These are phyloP conservation scores for Ligustrum vulgare DNA, from an alignment of 257 asterid species.

Conservation along the genomic window DNA sequence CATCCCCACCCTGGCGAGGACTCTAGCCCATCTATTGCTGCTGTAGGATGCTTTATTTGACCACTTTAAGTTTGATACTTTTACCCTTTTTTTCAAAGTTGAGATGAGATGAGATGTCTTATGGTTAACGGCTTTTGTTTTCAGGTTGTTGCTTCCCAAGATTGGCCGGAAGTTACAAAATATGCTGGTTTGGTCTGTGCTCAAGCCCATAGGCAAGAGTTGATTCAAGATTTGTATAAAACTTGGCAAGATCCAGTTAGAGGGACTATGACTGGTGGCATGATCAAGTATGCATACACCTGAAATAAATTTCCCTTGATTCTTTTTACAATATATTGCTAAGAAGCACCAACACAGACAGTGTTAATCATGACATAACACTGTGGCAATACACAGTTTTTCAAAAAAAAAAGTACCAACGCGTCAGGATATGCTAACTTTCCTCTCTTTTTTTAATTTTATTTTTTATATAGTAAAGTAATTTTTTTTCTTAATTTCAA, in stretches of 20 bases:
- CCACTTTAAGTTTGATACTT: background rate
- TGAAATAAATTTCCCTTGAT: background rate
- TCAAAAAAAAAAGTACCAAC: too few species aligned
- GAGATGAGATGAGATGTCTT: background rate
- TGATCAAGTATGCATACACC: slow-evolving; percentile 64
- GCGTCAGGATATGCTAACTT: too few species aligned
- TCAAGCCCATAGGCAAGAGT: slow-evolving; percentile 96
- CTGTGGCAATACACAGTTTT: too few species aligned
- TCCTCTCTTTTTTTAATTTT: too few species aligned
- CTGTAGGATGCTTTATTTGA: slow-evolving; percentile 45
- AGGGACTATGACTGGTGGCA: slow-evolving; percentile 89
- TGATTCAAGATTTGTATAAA: slow-evolving; percentile 81
- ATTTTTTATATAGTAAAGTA: too few species aligned
- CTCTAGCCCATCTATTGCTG: slow-evolving; percentile 98
- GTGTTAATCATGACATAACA: too few species aligned
- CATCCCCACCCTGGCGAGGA: slow-evolving; percentile 99
- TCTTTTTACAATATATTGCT: background rate
- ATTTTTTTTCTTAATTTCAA: too few species aligned
- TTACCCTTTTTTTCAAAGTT: background rate
- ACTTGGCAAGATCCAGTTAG: slow-evolving; percentile 82
- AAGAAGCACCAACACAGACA: too few species aligned
- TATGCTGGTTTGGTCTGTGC: slow-evolving; percentile 98
- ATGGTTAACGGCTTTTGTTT: slow-evolving; percentile 11
- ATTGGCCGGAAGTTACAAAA: slow-evolving; percentile 96
- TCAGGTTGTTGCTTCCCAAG: slow-evolving; percentile 98